Base-by-base conservation (phyloP, 2,329 filamentous ascomycete genomes). In the Zelopaecilomyces penicillatus region DNA sequence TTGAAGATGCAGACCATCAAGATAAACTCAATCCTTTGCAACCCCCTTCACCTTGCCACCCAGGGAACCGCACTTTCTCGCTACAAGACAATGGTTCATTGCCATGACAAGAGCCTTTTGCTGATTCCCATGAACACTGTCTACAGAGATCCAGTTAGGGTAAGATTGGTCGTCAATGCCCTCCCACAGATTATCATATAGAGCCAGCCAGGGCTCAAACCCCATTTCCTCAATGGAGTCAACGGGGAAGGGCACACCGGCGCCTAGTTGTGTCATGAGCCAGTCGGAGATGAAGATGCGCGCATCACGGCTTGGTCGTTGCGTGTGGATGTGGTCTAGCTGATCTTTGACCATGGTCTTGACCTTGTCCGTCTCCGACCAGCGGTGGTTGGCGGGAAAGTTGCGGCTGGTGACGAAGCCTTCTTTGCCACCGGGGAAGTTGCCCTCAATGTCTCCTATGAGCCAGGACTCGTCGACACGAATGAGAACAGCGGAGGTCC, bases 81-180 rank as follows among this genome's bases (percentile, higher is more conserved):
- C 56, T 3, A 50, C 59, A 2, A 64, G 41, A 41, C 63, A 65
- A 32, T 54, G 48, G 32, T 65, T 65, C 45, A 64, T 50, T 6
- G 50, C 49, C 50, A 59, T 55, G 27, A 44, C 54, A 28, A 62
- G 44, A 12, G 43, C 44, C 52, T 56, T 59, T 27, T 51, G 47
- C 49, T 53, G 53, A 19, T 47, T 48, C 1, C 50, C 52, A 5
- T 57, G 52, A 11, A 64, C 51, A 10, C 46, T 47, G 33, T 64
- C 60, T 38, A 62, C 48, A 19, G 55, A 50, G 30, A 65, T 44
- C 61, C 61, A 64, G 45, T 61, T 65, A 6, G 63, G 61, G 38
- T 63, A 65, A 7, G 41, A 39, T 7, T 47, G 7, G 33, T 50
- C 52, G 2, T 48, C 54, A 5, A 59, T 41, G 4, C 19, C 43